These are phyloP conservation scores for Metschnikowia henanensis DNA, from an alignment of 805 yeast species.

Conservation along the genomic window DNA sequence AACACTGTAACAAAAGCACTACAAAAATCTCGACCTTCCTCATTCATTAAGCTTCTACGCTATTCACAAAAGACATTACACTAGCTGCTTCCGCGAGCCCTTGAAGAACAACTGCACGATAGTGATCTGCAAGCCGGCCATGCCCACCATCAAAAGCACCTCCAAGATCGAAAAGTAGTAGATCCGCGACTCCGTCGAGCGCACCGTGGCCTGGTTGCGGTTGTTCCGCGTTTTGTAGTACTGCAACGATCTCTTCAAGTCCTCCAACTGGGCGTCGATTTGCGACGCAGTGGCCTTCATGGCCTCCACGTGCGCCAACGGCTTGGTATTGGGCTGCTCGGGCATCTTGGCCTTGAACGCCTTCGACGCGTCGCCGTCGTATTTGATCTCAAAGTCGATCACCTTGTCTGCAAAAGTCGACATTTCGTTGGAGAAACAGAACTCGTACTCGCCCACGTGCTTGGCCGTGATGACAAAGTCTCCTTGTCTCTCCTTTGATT, in stretches of 20 bases:
- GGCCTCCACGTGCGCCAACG: slow-evolving; percentile 51
- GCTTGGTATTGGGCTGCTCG: slow-evolving; percentile 45
- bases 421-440: slow-evolving; percentile 83
- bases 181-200: slow-evolving; percentile 74
- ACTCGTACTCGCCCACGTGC: slow-evolving; percentile 75
- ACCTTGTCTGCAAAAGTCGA: slow-evolving; percentile 79
- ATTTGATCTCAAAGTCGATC: slow-evolving; percentile 76
- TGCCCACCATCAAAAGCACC: slow-evolving; percentile 69
- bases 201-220: slow-evolving; percentile 88
- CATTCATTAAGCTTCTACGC: too few relatives aligned
- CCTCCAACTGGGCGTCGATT: slow-evolving; percentile 60
- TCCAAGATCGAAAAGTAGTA: slow-evolving; percentile 75
- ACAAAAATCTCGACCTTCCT: too few relatives aligned
- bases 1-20: too few relatives aligned
- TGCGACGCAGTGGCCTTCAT: slow-evolving; percentile 54
- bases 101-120: slow-evolving; percentile 72
- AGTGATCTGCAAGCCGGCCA: slow-evolving; percentile 68
- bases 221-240: slow-evolving; percentile 88
- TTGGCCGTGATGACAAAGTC: slow-evolving; percentile 73
- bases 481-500: slow-evolving; percentile 71
- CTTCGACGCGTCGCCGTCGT: slow-evolving; percentile 41
- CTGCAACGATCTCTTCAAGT: slow-evolving; percentile 59
- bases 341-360: slow-evolving; percentile 65
- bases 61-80: slow-evolving; percentile 26
- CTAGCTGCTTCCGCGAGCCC: slow-evolving; percentile 67